Conservation (phyloP, 768 basidiomycete genomes). For the Agaricus subrufescens region DNA sequence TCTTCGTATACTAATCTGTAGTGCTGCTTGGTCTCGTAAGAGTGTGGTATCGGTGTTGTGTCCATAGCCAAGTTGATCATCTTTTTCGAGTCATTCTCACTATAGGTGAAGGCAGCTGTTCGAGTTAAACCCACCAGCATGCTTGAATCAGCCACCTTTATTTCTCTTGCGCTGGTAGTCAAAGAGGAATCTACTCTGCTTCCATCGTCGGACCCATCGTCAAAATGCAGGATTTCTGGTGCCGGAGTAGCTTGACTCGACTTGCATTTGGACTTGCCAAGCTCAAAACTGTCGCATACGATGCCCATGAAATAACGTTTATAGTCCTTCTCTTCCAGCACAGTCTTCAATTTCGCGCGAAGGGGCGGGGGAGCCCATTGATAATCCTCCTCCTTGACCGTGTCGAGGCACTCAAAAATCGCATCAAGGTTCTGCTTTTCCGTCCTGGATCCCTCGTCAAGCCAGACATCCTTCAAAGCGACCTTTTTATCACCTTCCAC, state of each 20-base stretch:
- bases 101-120: background rate
- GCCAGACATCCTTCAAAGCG: slow-evolving; percentile 18
- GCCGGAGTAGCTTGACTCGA: background rate
- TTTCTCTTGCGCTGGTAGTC: background rate
- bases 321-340: background rate
- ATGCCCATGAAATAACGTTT: slow-evolving; percentile 6
- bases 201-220: background rate
- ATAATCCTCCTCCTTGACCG: background rate
- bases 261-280: background rate
- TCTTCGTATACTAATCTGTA: background rate
- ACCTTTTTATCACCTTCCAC: background rate
- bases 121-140: background rate
- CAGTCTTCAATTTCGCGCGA: background rate
- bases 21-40: background rate
- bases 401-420: slow-evolving; percentile 10
- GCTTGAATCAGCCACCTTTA: background rate
- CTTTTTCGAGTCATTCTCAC: background rate
- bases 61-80: background rate
- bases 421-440: slow-evolving; percentile 12
- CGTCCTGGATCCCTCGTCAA: slow-evolving; percentile 9
- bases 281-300: background rate
- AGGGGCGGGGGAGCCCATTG: background rate
- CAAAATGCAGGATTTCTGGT: background rate
- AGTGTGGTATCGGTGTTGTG: background rate
- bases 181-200: background rate